A percentile compares a stretch with the other conserved stretches of the same genome.
Conservation (phyloP, 2,329 filamentous ascomycete species). For the Dendryphion nanum region DNA sequence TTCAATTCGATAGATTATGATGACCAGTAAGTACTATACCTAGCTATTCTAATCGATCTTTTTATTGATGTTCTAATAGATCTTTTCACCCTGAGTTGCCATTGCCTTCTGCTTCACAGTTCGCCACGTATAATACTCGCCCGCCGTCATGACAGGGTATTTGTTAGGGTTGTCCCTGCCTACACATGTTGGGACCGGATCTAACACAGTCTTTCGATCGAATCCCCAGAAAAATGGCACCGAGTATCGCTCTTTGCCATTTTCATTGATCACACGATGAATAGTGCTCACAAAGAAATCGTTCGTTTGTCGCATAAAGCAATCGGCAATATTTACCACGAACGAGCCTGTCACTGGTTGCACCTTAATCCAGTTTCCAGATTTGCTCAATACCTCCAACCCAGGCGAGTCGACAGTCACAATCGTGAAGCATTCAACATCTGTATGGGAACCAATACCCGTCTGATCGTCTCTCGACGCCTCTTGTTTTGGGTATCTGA, state of each 20-base stretch:
- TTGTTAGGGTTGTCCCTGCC: constrained; percentile 20
- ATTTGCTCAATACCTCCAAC: constrained; percentile 37
- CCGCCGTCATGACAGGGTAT: no score
- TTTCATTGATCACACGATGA: constrained; percentile 42
- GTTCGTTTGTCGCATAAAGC: constrained; percentile 48
- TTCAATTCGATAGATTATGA: no score
- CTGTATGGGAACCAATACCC: constrained; percentile 11
- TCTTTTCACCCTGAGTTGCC: no score
- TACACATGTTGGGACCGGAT: constrained; percentile 32
- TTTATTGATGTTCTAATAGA: no score
- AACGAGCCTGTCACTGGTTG: constrained; percentile 29
- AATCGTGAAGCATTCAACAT: constrained; percentile 13
- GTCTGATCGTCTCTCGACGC: neutral
- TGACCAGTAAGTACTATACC: no score
- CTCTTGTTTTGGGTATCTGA: constrained; percentile 21
- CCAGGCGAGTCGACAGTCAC: constrained; percentile 7
- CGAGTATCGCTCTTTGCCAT: constrained; percentile 40
- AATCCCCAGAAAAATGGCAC: constrained; percentile 43
- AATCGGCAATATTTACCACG: constrained; percentile 37
- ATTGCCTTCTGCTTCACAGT: no score
- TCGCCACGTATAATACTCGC: no score
- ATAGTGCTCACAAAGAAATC: constrained; percentile 45
- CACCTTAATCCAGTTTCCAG: constrained; percentile 35
- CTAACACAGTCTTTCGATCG: constrained; percentile 32
- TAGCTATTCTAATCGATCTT: no score